Conservation (phyloP, 345 rosid species). For the Hypericum androsaemum region DNA sequence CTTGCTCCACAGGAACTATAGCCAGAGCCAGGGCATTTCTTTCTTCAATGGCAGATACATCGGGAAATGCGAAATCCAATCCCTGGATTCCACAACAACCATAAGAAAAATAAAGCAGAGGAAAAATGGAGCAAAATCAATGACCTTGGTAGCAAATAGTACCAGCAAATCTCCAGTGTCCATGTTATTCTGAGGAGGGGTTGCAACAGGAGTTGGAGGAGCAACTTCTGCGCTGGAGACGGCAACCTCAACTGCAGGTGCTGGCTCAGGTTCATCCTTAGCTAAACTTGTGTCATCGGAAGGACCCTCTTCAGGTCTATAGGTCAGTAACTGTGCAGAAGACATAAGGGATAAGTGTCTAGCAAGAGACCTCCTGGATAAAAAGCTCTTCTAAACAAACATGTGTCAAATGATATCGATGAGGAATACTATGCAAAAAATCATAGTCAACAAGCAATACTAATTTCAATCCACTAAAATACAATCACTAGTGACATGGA, state of each 20-base stretch:
- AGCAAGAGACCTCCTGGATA: no score
- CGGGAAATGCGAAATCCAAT: slow-evolving; percentile 35
- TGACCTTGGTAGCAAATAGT: slow-evolving; percentile 4
- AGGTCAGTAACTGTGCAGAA: slow-evolving; percentile 39
- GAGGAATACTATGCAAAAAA: no score
- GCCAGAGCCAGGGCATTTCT: slow-evolving; percentile 91
- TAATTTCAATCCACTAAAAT: no score
- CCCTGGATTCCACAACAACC: slow-evolving; percentile 38
- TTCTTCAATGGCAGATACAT: slow-evolving; percentile 75
- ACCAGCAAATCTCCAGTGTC: slow-evolving; percentile 87
- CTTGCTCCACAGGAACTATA: slow-evolving; percentile 58
- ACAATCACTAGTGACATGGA: no score
- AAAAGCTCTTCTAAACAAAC: no score
- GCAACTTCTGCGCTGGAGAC: slow-evolving; percentile 33
- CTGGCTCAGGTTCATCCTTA: slow-evolving; percentile 52
- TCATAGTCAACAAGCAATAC: no score
- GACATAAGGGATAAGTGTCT: slow-evolving; percentile 23
- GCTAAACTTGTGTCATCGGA: slow-evolving; percentile 43
- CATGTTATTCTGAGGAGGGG: slow-evolving; percentile 41
- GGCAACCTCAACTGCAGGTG: slow-evolving; percentile 37
- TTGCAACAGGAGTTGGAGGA: slow-evolving; percentile 34
- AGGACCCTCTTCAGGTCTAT: slow-evolving; percentile 66
- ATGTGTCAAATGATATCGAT: no score
- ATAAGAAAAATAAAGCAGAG: slow-evolving; percentile 3
- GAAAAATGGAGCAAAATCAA: slow-evolving; percentile 6